phyloP scores from a whole-genome alignment of 805 yeast species.

The Ogataea thermomethanolica region DNA sequence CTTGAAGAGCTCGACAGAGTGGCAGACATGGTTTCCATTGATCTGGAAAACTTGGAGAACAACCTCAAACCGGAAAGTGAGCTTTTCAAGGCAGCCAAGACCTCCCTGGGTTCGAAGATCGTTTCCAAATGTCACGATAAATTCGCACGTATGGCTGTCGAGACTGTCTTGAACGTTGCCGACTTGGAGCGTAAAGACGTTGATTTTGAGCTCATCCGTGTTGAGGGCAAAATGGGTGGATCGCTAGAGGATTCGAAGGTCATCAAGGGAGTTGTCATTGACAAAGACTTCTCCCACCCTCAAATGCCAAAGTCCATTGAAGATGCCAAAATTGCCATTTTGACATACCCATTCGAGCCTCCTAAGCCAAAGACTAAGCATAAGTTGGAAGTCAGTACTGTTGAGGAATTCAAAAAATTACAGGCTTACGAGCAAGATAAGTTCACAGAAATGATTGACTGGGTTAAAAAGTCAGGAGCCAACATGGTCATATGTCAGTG shows the following conservation, averaged over 20 bases:
- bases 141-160: slow-evolving; percentile 96
- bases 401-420: slow-evolving; percentile 86
- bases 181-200: slow-evolving; percentile 92
- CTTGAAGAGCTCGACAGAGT: slow-evolving; percentile 67
- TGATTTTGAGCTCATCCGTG: slow-evolving; percentile 92
- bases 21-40: slow-evolving; percentile 39
- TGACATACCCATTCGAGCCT: slow-evolving; percentile 99
- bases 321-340: slow-evolving; percentile 86
- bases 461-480: slow-evolving; percentile 87
- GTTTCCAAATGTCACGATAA: slow-evolving; percentile 91
- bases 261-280: slow-evolving; percentile 88
- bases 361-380: slow-evolving; percentile 99
- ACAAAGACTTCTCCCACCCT: slow-evolving; percentile 96
- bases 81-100: slow-evolving; percentile 86
- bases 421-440: slow-evolving; percentile 91
- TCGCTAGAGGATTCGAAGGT: slow-evolving; percentile 79
- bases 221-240: slow-evolving; percentile 96
- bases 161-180: slow-evolving; percentile 88
- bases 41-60: slow-evolving; percentile 29
- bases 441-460: slow-evolving; percentile 84
- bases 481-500: slow-evolving; percentile 97
- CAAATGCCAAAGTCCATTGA: slow-evolving; percentile 87
- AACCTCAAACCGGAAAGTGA: slow-evolving; percentile 41
- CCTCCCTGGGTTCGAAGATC: slow-evolving; percentile 92
- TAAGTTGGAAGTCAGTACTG: slow-evolving; percentile 88